Base-by-base conservation (phyloP, 139 green algal species). In the Chlorella sp. region DNA sequence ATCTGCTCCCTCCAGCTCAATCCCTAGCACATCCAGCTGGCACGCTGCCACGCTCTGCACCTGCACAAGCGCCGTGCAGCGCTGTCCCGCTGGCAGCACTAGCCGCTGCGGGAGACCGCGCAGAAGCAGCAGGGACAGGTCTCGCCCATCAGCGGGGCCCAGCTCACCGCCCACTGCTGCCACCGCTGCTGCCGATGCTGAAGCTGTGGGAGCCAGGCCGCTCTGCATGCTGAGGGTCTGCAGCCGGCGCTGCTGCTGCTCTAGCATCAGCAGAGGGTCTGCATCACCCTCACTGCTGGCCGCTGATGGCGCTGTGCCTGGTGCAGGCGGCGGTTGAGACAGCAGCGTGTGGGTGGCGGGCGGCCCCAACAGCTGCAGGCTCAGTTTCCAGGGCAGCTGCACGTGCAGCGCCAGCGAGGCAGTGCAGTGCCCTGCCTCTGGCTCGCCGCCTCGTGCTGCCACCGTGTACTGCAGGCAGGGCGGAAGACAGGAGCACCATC, bases 331-430 rank as follows among this genome's bases (percentile, higher is more conserved):
- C 28, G 85, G 5, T 5, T 26, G 69, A 24, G 85, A 42, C 40
- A 90, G 78, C 39, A 90, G 78, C 28, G 87, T 81, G 87, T 90
- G 87, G 12, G 87, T 90, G 36, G 42, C 61, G 15, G 87, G 77
- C 18, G 87, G 78, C 1, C 87, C 87, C 78, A 86, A 39, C 77
- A 90, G 61, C 37, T 86, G 77, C 39, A 87, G 28, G 32, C 42
- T 79, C 78, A 90, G 64, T 76, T 61, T 69, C 84, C 84, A 88
- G 28, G 84, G 84, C 68, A 81, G 68, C 84, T 88, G 84, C 40
- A 88, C 84, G 3, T 61, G 84, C 39, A 88, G 7, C 39, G 71
- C 22, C 28, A 88, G 57, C 2, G 36, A 53, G 19, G 60, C 84
- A 39, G 84, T 48, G 39, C 84, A 88, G 66, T 81, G 84, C 14